A percentile compares a stretch with the other conserved stretches of the same genome.
These are phyloP conservation scores for Ophiostoma pallidulum DNA, from an alignment of 2,329 filamentous ascomycete species.

Conservation along the genomic window DNA sequence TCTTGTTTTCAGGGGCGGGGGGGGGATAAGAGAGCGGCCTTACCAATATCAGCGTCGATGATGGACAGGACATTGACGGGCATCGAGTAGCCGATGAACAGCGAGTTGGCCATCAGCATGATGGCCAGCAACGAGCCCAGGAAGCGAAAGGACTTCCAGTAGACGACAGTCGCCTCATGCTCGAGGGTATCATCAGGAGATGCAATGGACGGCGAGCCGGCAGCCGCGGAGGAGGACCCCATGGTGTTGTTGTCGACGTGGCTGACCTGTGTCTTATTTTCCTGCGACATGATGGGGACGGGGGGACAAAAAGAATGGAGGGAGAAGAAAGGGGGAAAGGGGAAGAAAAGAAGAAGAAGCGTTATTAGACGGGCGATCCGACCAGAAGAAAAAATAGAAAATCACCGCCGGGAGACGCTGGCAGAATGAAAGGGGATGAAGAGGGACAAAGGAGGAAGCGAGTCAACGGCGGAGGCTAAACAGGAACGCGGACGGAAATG, in stretches of 20 bases:
- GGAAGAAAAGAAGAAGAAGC: background rate
- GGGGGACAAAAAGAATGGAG: background rate
- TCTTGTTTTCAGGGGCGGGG: no score
- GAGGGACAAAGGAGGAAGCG: no score
- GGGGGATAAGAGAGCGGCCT: background rate
- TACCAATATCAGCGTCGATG: conserved; percentile 10
- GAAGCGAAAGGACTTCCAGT: conserved; percentile 8
- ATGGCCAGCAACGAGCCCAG: conserved; percentile 2
- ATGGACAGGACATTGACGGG: conserved; percentile 4
- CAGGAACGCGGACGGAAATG: no score
- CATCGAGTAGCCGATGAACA: conserved; percentile 9
- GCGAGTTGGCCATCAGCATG: conserved; percentile 4
- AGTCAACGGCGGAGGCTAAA: no score
- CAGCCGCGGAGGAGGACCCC: background rate
- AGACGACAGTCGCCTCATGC: background rate
- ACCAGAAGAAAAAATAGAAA: background rate
- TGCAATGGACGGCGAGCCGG: background rate
- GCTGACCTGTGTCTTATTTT: background rate
- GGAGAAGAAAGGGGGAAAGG: background rate
- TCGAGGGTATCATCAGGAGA: background rate
- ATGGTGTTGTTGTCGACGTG: conserved; percentile 1
- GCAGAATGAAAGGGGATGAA: no score
- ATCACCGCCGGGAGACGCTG: no score
- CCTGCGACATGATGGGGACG: background rate
- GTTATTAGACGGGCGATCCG: no score